Conservation (phyloP, 2,329 filamentous ascomycete genomes). For the Rhynchosporium agropyri region DNA sequence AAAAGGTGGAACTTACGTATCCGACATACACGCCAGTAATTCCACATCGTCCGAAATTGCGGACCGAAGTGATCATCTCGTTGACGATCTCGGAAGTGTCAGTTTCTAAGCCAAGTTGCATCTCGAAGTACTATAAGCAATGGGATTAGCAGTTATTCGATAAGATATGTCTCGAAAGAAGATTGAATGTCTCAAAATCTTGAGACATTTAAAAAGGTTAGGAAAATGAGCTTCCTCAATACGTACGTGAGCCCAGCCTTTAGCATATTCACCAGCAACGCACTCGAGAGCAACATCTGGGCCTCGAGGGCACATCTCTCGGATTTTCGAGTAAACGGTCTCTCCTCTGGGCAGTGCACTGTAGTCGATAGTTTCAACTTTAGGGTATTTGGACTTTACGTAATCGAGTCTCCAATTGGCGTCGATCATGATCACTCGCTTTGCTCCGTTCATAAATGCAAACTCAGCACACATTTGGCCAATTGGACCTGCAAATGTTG, state of each 20-base stretch:
- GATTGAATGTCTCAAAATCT: too few relatives aligned
- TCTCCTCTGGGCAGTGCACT: constrained; percentile 60
- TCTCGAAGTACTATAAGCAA: constrained; percentile 51
- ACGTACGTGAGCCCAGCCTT: constrained; percentile 56
- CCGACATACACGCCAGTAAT: constrained; percentile 73
- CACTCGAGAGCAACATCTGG: constrained; percentile 76
- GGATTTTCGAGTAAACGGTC: constrained; percentile 71
- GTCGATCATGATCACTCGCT: constrained; percentile 78
- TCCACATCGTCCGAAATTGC: constrained; percentile 72
- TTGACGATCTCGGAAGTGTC: constrained; percentile 82
- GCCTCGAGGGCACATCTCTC: constrained; percentile 72
- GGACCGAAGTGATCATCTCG: constrained; percentile 76
- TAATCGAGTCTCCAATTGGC: constrained; percentile 70
- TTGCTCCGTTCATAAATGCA: constrained; percentile 72
- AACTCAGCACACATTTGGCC: constrained; percentile 84
- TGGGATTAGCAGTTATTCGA: too few relatives aligned
- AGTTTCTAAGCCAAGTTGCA: constrained; percentile 70
- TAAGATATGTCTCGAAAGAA: too few relatives aligned
- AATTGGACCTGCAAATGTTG: constrained; percentile 59
- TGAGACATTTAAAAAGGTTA: too few relatives aligned
- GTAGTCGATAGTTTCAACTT: constrained; percentile 72
- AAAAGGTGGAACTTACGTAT: constrained; percentile 50
- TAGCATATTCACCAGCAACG: constrained; percentile 62
- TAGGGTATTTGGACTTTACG: constrained; percentile 63
- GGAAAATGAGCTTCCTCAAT: too few relatives aligned